Evolutionary conservation across 805 yeast genomes (phyloP).

Genomic region (Wickerhamiella dianesei): DNA sequence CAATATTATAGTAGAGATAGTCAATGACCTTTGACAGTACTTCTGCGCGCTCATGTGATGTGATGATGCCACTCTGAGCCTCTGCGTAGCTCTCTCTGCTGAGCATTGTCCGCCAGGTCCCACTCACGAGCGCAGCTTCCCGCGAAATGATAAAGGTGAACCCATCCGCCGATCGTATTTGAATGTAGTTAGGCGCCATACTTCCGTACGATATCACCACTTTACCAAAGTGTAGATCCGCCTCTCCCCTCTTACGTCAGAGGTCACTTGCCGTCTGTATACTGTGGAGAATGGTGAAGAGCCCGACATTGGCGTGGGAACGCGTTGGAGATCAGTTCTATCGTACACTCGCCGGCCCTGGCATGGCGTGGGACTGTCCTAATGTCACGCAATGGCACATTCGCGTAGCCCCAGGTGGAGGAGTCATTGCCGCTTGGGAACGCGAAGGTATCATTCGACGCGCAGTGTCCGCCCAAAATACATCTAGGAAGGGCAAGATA

Average conservation of each 20-base stretch:
- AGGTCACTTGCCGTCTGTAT: too few relatives aligned
- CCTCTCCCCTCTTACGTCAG: too few relatives aligned
- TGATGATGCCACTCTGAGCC: slow-evolving; percentile 41
- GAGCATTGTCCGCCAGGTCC: slow-evolving; percentile 46
- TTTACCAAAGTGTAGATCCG: background rate
- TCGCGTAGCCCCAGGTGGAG: slow-evolving; percentile 38
- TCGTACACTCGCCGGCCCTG: slow-evolving; percentile 44
- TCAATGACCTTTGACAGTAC: slow-evolving; percentile 72
- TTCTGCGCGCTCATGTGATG: slow-evolving; percentile 48
- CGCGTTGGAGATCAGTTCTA: slow-evolving; percentile 59
- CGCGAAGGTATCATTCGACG: slow-evolving; percentile 3
- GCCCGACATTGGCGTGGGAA: slow-evolving; percentile 50
- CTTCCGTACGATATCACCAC: background rate
- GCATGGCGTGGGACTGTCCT: slow-evolving; percentile 35
- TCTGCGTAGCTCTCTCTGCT: slow-evolving; percentile 38
- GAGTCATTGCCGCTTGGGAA: slow-evolving; percentile 36
- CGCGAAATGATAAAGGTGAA: slow-evolving; percentile 45
- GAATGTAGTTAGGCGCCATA: slow-evolving; percentile 33
- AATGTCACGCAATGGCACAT: slow-evolving; percentile 33
- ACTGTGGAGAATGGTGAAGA: background rate
- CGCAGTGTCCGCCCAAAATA: slow-evolving; percentile 1
- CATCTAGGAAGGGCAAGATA: slow-evolving; percentile 13
- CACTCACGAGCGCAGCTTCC: slow-evolving; percentile 66
- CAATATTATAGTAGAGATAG: slow-evolving; percentile 61
- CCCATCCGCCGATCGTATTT: slow-evolving; percentile 62